These are phyloP conservation scores for Globisporangium parvum DNA, from an alignment of 352 stramenopile genomes.

Conservation along the genomic window DNA sequence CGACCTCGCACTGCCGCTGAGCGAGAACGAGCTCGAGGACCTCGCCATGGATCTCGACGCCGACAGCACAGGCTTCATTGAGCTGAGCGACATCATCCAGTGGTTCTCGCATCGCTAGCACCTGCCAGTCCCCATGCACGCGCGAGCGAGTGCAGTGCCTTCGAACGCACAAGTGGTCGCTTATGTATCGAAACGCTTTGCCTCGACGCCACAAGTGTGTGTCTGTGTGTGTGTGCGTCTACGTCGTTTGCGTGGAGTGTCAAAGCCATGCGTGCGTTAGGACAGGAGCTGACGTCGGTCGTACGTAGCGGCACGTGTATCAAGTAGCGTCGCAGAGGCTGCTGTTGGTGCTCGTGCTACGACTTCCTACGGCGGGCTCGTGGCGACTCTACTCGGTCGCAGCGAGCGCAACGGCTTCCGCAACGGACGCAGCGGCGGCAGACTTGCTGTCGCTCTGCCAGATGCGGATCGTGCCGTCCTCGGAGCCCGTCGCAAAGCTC, in stretches of 20 bases:
- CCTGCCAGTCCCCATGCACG: too few species aligned
- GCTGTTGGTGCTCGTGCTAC: slow-evolving; percentile 5
- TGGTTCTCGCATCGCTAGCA: slow-evolving; percentile 71
- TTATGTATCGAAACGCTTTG: too few species aligned
- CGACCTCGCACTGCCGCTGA: slow-evolving; percentile 51
- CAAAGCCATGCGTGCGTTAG: too few species aligned
- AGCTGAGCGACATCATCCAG: slow-evolving; percentile 78
- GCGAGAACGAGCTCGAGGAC: slow-evolving; percentile 61
- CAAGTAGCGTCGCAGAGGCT: too few species aligned
- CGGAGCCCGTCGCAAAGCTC: slow-evolving; percentile 94
- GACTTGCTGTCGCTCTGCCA: slow-evolving; percentile 87
- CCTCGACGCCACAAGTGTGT: too few species aligned
- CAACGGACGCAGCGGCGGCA: slow-evolving; percentile 52
- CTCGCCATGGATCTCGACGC: slow-evolving; percentile 59
- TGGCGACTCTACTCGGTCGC: slow-evolving; percentile 5
- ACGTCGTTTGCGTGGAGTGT: too few species aligned
- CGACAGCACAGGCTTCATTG: slow-evolving; percentile 76
- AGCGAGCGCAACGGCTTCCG: slow-evolving; percentile 21
- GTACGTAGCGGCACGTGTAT: too few species aligned
- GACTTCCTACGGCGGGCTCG: neutral
- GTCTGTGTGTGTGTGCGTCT: too few species aligned
- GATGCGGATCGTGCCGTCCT: slow-evolving; percentile 98
- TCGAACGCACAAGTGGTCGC: too few species aligned
- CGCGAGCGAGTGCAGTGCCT: too few species aligned
- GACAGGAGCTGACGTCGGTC: too few species aligned